Conservation (phyloP, 805 yeast genomes). For the Wickerhamomyces rabaulensis region DNA sequence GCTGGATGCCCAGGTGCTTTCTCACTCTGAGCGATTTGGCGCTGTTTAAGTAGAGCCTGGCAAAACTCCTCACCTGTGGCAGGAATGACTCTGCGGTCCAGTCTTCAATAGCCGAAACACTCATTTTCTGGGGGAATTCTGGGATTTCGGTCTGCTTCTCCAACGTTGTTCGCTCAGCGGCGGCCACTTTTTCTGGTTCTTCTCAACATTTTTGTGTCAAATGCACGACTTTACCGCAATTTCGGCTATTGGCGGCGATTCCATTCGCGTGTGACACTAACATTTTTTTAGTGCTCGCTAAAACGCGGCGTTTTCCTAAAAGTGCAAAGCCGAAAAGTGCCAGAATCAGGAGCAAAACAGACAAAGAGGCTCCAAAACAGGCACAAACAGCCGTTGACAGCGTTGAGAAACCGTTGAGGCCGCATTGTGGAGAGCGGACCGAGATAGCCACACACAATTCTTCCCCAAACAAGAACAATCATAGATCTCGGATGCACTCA, state of each 20-base stretch:
- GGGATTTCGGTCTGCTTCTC: no score
- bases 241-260: constrained; percentile 7
- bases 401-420: no score
- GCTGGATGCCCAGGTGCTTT: background rate
- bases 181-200: background rate
- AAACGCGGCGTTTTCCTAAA: background rate
- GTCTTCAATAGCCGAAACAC: background rate
- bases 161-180: no score
- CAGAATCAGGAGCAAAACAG: background rate
- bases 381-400: no score
- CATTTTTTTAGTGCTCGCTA: no score
- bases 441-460: no score
- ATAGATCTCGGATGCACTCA: background rate
- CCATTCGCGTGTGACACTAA: no score
- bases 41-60: no score
- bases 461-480: no score
- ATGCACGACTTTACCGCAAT: background rate
- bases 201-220: constrained; percentile 7
- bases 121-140: no score
- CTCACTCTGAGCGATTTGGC: background rate
- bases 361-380: background rate
- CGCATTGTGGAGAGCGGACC: no score
- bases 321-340: background rate
- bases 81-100: background rate
- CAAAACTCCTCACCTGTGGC: background rate